These are phyloP conservation scores for Calonectria leucothoes DNA, from an alignment of 2,329 filamentous ascomycete genomes.

Conservation along the genomic window DNA sequence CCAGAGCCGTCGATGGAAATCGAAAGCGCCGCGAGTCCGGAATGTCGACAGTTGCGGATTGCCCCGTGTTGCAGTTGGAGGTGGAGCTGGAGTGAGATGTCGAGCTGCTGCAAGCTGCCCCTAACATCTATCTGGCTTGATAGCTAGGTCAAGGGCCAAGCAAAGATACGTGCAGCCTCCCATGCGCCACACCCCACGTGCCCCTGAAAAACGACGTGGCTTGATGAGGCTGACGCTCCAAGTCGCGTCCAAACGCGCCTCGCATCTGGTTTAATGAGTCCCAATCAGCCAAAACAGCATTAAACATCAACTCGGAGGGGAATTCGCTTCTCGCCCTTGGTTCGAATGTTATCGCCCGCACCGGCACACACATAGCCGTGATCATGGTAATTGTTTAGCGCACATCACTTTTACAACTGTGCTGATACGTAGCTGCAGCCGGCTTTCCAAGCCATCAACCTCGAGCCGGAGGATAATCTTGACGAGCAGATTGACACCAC, in stretches of 20 bases:
- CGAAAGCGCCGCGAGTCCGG: slow-evolving; percentile 1
- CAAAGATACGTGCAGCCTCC: slow-evolving; percentile 30
- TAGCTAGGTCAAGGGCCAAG: slow-evolving; percentile 38
- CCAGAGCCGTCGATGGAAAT: slow-evolving; percentile 12
- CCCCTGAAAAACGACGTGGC: slow-evolving; percentile 34
- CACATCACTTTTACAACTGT: background rate
- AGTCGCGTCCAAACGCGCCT: slow-evolving; percentile 41
- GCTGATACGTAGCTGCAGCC: slow-evolving; percentile 54
- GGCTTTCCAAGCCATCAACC: slow-evolving; percentile 88
- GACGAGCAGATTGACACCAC: slow-evolving; percentile 96
- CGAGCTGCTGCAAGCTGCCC: slow-evolving; percentile 37
- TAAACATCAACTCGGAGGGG: slow-evolving; percentile 15
- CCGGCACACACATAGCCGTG: slow-evolving; percentile 26
- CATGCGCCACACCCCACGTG: slow-evolving; percentile 44
- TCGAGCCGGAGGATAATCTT: slow-evolving; percentile 90
- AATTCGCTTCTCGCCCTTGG: slow-evolving; percentile 4
- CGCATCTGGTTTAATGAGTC: slow-evolving; percentile 31
- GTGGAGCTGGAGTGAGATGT: slow-evolving; percentile 36
- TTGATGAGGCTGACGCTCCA: slow-evolving; percentile 34
- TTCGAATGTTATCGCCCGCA: slow-evolving; percentile 36
- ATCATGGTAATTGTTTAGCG: slow-evolving; percentile 34
- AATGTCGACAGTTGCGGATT: slow-evolving; percentile 23
- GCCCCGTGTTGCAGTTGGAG: slow-evolving; percentile 22
- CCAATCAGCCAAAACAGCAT: slow-evolving; percentile 26
- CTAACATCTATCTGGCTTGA: slow-evolving; percentile 47